phyloP scores from a whole-genome alignment of 78 protist genomes.

The Polysphondylium violaceum region DNA sequence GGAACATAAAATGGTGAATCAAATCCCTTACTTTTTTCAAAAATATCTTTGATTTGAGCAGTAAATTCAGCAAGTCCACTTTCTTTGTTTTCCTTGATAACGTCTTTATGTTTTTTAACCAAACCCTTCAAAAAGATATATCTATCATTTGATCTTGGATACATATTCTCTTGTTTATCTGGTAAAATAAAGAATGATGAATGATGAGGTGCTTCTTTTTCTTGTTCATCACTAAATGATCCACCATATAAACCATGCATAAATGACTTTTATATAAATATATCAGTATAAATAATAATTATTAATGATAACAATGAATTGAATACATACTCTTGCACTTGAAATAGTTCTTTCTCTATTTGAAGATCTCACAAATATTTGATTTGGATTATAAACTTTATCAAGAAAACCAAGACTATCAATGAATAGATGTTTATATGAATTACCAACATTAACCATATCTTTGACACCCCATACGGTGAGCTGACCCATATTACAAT shows the following conservation, averaged over 20 bases:
- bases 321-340: constrained; percentile 19
- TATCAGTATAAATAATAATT: background rate
- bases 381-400: constrained; percentile 6
- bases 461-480: constrained; percentile 57
- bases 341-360: constrained; percentile 56
- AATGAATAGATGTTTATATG: constrained; percentile 21
- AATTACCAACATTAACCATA: constrained; percentile 57
- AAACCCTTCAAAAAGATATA: constrained; percentile 24
- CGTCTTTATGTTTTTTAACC: constrained; percentile 26
- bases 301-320: background rate
- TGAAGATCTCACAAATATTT: constrained; percentile 45
- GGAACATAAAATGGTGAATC: constrained; percentile 56
- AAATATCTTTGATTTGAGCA: constrained; percentile 1
- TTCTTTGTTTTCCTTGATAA: constrained; percentile 19
- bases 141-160: constrained; percentile 43
- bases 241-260: constrained; percentile 78
- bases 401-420: constrained; percentile 38
- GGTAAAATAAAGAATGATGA: constrained; percentile 10
- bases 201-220: constrained; percentile 50
- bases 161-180: constrained; percentile 55
- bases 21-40: constrained; percentile 40
- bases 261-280: constrained; percentile 11
- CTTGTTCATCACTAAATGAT: constrained; percentile 52
- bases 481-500: constrained; percentile 43
- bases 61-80: constrained; percentile 27